A percentile compares a stretch with the other conserved stretches of the same genome.
phyloP scores from a whole-genome alignment of 2,329 filamentous ascomycete species.

The Monosporascus ibericus region DNA sequence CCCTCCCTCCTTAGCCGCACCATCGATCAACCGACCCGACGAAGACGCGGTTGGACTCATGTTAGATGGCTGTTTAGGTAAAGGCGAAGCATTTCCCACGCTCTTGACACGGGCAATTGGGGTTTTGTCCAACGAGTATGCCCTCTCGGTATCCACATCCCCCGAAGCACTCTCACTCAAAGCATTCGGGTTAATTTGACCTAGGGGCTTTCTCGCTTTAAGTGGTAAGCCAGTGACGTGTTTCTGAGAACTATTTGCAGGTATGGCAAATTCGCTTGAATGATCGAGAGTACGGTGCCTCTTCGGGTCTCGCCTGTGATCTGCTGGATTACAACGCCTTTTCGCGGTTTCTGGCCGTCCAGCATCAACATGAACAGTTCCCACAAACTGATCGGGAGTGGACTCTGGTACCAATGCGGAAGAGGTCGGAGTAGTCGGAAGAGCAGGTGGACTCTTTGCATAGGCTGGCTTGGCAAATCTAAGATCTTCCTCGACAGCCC shows the following conservation, averaged over 20 bases:
- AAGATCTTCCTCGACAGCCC: background rate
- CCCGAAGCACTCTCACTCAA: background rate
- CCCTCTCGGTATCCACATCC: background rate
- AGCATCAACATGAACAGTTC: background rate
- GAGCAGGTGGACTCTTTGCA: background rate
- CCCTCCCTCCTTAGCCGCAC: background rate
- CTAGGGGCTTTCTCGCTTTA: constrained; percentile 10
- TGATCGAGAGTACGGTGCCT: background rate
- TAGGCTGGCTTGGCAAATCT: background rate
- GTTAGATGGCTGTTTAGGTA: background rate
- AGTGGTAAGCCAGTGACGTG: background rate
- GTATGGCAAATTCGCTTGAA: background rate
- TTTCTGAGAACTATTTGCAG: background rate
- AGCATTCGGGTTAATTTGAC: constrained; percentile 11
- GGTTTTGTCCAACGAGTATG: no score
- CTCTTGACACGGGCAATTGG: background rate
- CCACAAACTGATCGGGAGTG: background rate
- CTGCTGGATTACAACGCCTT: background rate
- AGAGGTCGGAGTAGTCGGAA: background rate
- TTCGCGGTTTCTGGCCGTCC: background rate
- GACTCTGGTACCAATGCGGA: background rate
- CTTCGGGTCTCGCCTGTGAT: background rate
- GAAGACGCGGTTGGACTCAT: background rate
- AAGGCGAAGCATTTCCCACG: background rate
- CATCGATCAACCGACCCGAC: background rate